Evolutionary conservation across 371 early-diverging fungal genomes (phyloP).

Genomic region (Thermomucor indicae-seudaticae): DNA sequence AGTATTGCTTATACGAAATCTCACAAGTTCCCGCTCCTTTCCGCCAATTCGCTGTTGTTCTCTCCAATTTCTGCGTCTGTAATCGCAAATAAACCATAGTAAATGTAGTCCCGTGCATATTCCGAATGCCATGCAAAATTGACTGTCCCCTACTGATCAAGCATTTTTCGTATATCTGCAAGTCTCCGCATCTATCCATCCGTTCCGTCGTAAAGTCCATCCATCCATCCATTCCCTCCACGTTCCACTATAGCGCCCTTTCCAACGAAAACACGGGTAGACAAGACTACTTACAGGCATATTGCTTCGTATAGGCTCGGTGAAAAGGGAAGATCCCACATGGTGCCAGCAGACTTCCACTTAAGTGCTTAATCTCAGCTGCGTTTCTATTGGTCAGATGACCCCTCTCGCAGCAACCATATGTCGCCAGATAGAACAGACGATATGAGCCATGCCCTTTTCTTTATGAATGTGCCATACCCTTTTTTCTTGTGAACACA

Average conservation of each 20-base stretch:
- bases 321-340: not conserved
- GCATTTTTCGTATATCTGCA: too few relatives aligned
- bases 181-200: conserved; percentile 20
- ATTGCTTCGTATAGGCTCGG: not conserved
- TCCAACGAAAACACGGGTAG: not conserved
- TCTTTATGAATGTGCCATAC: too few relatives aligned
- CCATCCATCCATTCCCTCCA: not conserved
- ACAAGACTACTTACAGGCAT: not conserved
- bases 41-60: not conserved
- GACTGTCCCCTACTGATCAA: too few relatives aligned
- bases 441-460: too few relatives aligned
- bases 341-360: too few relatives aligned
- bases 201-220: conserved; percentile 10
- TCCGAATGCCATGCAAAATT: not conserved
- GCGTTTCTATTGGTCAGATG: too few relatives aligned
- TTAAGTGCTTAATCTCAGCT: too few relatives aligned
- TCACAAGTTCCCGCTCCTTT: not conserved
- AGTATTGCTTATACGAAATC: not conserved
- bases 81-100: not conserved
- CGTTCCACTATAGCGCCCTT: conserved; percentile 48
- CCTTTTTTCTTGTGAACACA: too few relatives aligned
- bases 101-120: not conserved
- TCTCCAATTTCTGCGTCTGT: not conserved
- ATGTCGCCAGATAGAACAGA: too few relatives aligned
- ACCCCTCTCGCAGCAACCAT: too few relatives aligned